Evolutionary conservation across 1,139 yeast genomes (phyloP), one percentile per base, ranked within the genome.

Genomic region (Geotrichum macrosporum): DNA sequence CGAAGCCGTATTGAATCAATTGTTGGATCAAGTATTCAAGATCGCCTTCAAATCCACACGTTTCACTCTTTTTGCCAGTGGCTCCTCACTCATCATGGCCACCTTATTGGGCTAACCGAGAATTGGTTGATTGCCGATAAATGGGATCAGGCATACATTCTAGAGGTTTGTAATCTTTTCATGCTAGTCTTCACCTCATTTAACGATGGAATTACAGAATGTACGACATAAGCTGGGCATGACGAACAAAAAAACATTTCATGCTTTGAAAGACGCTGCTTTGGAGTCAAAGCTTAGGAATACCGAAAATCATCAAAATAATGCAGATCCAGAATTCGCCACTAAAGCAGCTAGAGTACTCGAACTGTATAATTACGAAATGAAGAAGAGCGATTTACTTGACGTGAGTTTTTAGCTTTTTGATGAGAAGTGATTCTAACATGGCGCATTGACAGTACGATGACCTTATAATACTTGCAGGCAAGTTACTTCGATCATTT

Each of bases 11-110:
- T 87, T 9, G 57, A 63, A 21, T 26, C 13, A 3, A 21, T 56
- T 20, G 36, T 55, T 9, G 53, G 52, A 24, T 48, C 16, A 24
- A 47, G 13, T 4, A 32, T 67, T 1, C 59, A 72, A 1, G 68
- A 69, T 22, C 64, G 65, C 41, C 65, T 88, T 19, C 65, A 80
- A 48, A 78, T 87, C 34, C 96, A 96, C 1, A 89, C 96, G 0
- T 88, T 89, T 61, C 96, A 89, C 61, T 78, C 92, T 46, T 75
- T 88, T 18, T 84, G 95, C n/a, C 47, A 41, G 21, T 66, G 78
- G 35, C 72, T 84, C 26, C 65, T 89, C 35, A 69, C 72, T 51
- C 68, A 69, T 32, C 77, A 78, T 62, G 94, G 94, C 1, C 53
- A 63, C 15, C 63, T 68, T 37, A 65, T 80, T 3, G 82, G 79